phyloP scores from a whole-genome alignment of 208 protist genomes.

The Histomonas meleagridis region DNA sequence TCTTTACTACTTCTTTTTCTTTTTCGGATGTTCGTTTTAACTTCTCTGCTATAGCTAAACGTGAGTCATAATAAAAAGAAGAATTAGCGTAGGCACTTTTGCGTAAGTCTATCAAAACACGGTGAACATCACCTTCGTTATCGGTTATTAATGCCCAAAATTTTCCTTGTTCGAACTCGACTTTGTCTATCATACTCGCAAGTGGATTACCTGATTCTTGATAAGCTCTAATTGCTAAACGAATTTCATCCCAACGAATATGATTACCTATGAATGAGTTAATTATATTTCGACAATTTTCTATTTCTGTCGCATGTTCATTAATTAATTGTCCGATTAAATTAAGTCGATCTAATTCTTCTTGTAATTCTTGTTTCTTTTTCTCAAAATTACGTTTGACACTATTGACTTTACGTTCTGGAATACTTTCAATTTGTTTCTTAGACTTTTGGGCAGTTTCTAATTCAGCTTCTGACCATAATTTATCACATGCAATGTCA shows the following conservation, averaged over 20 bases:
- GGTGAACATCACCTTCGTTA: background rate
- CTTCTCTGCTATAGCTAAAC: background rate
- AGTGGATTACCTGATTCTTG: background rate
- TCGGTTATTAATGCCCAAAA: background rate
- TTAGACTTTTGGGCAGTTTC: background rate
- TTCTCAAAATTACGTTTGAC: slow-evolving; percentile 11
- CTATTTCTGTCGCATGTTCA: background rate
- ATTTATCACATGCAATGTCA: slow-evolving; percentile 10
- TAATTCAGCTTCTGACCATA: background rate
- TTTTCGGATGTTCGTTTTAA: background rate
- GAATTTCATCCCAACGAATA: slow-evolving; percentile 6
- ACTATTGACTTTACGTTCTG: background rate
- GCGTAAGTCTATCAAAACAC: background rate
- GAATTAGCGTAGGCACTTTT: background rate
- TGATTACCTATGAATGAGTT: background rate
- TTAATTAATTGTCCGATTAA: background rate
- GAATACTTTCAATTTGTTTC: background rate
- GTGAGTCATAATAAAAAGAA: background rate
- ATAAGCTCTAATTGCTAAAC: background rate
- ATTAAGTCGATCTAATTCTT: background rate
- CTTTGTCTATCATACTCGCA: slow-evolving; percentile 24
- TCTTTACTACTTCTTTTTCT: slow-evolving; percentile 16
- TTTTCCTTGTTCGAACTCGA: background rate
- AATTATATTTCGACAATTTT: background rate
- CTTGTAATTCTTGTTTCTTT: background rate